These are phyloP conservation scores for Daldinia sp. DNA, from an alignment of 2,329 filamentous ascomycete species.

Conservation along the genomic window DNA sequence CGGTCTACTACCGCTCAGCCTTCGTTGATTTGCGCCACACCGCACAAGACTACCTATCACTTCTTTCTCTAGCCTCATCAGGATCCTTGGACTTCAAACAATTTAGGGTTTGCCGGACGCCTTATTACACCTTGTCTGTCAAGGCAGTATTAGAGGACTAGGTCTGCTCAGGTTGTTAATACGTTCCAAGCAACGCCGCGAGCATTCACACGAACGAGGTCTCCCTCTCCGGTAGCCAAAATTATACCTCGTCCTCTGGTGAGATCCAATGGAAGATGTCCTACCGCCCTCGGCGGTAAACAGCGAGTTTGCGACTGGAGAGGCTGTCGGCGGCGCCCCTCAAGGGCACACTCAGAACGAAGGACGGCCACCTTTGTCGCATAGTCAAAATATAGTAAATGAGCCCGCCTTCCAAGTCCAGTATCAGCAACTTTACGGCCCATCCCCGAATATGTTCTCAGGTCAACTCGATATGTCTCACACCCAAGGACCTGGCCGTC, in stretches of 20 bases:
- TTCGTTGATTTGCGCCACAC: slow-evolving; percentile 44
- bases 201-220: slow-evolving; percentile 33
- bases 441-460: slow-evolving; percentile 56
- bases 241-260: slow-evolving; percentile 25
- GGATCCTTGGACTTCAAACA: slow-evolving; percentile 22
- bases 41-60: slow-evolving; percentile 38
- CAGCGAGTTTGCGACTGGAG: slow-evolving; percentile 48
- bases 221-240: slow-evolving; percentile 33
- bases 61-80: slow-evolving; percentile 35
- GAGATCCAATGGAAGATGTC: slow-evolving; percentile 54
- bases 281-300: slow-evolving; percentile 48
- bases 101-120: slow-evolving; percentile 40
- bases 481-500: slow-evolving; percentile 49
- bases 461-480: slow-evolving; percentile 59
- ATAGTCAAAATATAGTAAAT: slow-evolving; percentile 43
- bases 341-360: slow-evolving; percentile 44
- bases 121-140: slow-evolving; percentile 34
- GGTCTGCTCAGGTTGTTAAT: slow-evolving; percentile 31
- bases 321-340: slow-evolving; percentile 37
- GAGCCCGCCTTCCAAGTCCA: slow-evolving; percentile 48
- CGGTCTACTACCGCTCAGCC: slow-evolving; percentile 37
- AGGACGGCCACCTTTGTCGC: slow-evolving; percentile 38
- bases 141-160: slow-evolving; percentile 37
- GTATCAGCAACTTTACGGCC: slow-evolving; percentile 51
- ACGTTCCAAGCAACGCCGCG: slow-evolving; percentile 28